Base-by-base conservation (phyloP, 2,329 filamentous ascomycete species). In the Aureobasidium sp. region DNA sequence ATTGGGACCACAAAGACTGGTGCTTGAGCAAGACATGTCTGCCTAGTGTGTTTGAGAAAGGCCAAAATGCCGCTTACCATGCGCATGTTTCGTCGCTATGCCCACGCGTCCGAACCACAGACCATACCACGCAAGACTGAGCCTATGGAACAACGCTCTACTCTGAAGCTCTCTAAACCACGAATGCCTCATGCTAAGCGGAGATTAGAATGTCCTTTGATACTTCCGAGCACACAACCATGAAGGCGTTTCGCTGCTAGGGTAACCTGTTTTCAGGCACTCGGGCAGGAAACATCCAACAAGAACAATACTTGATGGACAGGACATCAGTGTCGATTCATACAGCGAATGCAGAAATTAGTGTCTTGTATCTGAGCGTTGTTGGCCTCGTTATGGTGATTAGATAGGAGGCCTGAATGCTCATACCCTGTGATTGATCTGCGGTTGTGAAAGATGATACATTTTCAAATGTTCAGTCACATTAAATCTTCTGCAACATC, bases 1-100 rank as follows among this genome's bases (percentile, higher is more conserved):
- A 72, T 68, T 42, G 72, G 72, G 1, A 68, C 64, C 29, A 64
- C 64, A 41, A 50, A 62, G 39, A 63, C 64, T 14, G 64, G 64
- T 16, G 64, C 62, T 37, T 65, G 61, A 65, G 27, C 3, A n/a
- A 14, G 16, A 27, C 10, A 9, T 30, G 14, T 42, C 36, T 30
- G 34, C 30, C 11, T 16, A 3, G 39, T 36, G 30, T 50, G 16
- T 48, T n/a, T 29, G 29, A 29, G 3, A 30, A 48, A 48, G 27
- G 16, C 27, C 45, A 48, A n/a, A 14, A 30, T 2, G 27, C 27
- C 10, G 7, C 16, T 16, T 32, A 5, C 10, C 7, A 30, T 32
- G 27, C 45, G 27, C 6, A 5, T 8, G 27, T 48, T n/a, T 10
- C 25, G 16, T 30, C 27, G 27, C 7, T 16, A 48, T 7, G 16